Base-by-base conservation (phyloP, 1,284 basidiomycete species). In the Lentinula novae-zelandiae region DNA sequence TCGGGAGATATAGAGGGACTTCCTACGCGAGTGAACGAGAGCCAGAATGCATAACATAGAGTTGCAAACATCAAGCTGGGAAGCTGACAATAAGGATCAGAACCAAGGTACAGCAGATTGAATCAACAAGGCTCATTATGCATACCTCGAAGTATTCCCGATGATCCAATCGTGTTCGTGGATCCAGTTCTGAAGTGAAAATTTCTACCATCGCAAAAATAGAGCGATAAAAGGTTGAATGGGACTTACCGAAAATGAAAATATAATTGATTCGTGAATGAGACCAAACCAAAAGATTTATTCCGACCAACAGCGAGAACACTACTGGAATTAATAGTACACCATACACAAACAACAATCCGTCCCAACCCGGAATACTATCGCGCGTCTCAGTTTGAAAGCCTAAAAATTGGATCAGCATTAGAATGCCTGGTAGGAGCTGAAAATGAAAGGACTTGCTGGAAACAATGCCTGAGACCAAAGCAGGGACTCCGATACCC, bases 231-330 rank as follows among this genome's bases (percentile, higher is more conserved):
- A 22, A 7, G 31, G 12, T 20, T 36, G 8, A n/a, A 27, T 15
- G 15, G 20, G 3, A 39, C 80, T 57, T 61, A 91, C 90, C 87
- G 67, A 98, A 96, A 57, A 98, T 96, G 72, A 98, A 96, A 20
- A 86, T 82, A 65, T 95, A 95, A 71, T 96, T 97, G 69, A 97
- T 93, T 50, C 92, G 80, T 3, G 86, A 80, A 1, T 75, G 72
- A 0, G 86, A 81, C 91, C 93, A 98, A 0, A 89, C 90, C 15
- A 87, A 68, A 9, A 98, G 67, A 71, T 98, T 96, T 48, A 92
- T 62, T 31, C 91, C 92, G 52, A 98, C 85, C 0, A 97, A 76
- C 38, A 96, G 68, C 0, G 85, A 78, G 70, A 98, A 93, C 5
- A 96, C 65, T 2, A 89, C 79, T 0, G 95, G 94, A 2, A 97